A percentile compares a stretch with the other conserved stretches of the same genome.
Evolutionary conservation across 2,329 filamentous ascomycete species (phyloP).

Genomic region (Penicillium italicum): DNA sequence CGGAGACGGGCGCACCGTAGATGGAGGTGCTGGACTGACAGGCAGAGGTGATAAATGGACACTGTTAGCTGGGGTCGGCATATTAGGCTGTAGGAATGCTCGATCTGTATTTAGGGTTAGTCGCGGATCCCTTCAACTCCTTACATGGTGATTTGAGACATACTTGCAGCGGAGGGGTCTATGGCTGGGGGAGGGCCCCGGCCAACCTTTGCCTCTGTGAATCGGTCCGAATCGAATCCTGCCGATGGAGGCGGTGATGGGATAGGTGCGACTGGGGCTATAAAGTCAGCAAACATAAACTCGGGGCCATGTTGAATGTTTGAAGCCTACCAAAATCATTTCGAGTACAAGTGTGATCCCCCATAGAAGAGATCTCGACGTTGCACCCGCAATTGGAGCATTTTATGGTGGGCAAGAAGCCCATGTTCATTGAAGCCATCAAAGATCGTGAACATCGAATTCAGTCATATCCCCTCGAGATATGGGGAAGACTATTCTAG

Average conservation of each 20-base stretch:
- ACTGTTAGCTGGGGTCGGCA: conserved; percentile 63
- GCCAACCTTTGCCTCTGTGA: conserved; percentile 36
- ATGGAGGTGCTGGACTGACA: conserved; percentile 47
- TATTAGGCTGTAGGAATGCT: conserved; percentile 49
- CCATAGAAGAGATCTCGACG: conserved; percentile 81
- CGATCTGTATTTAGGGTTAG: conserved; percentile 32
- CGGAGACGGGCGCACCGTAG: conserved; percentile 37
- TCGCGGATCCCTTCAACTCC: not conserved
- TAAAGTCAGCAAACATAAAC: not conserved
- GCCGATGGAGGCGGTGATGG: conserved; percentile 31
- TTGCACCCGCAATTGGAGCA: conserved; percentile 75
- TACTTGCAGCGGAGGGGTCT: conserved; percentile 58
- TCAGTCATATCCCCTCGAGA: conserved; percentile 10
- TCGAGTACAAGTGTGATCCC: conserved; percentile 70
- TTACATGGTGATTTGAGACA: conserved; percentile 27
- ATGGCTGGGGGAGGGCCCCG: conserved; percentile 53
- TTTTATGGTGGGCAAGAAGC: conserved; percentile 78
- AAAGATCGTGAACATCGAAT: conserved; percentile 13
- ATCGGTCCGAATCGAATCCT: conserved; percentile 23
- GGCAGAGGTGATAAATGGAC: conserved; percentile 63
- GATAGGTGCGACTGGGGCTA: conserved; percentile 15
- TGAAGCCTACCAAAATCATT: conserved; percentile 36
- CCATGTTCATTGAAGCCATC: conserved; percentile 53
- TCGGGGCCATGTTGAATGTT: not conserved
- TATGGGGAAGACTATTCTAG: conserved; percentile 2